phyloP scores from a whole-genome alignment of 805 yeast species.

The Candida arabinofermentans region DNA sequence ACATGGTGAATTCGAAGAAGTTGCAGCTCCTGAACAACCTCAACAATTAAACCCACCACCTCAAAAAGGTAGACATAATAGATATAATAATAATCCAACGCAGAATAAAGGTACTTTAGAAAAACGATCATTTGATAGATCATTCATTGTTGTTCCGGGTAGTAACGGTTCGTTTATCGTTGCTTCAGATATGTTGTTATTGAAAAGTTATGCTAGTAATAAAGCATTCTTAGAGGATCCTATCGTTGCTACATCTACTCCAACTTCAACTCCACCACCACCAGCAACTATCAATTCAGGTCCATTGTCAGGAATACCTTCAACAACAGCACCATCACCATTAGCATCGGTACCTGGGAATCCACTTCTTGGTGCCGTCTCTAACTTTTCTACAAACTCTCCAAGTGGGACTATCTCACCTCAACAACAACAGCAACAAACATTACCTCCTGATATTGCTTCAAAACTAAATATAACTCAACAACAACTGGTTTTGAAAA shows the following conservation, averaged over 20 bases:
- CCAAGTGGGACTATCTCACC: not conserved
- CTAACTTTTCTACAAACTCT: too few species aligned
- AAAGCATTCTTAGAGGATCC: constrained; percentile 47
- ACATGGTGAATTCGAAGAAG: constrained; percentile 84
- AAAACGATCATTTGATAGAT: constrained; percentile 80
- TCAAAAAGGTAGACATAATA: constrained; percentile 10
- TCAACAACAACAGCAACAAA: not conserved
- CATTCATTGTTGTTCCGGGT: constrained; percentile 69
- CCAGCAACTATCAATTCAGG: not conserved
- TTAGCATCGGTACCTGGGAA: not conserved
- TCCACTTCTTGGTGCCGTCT: too few species aligned
- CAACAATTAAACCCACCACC: too few species aligned
- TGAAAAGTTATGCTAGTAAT: constrained; percentile 55
- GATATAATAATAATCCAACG: constrained; percentile 21
- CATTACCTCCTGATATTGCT: constrained; percentile 51
- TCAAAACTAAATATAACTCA: constrained; percentile 50
- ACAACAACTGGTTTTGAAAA: constrained; percentile 57
- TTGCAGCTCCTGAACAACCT: constrained; percentile 44
- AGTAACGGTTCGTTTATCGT: constrained; percentile 69
- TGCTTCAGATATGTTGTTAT: constrained; percentile 76
- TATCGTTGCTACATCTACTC: constrained; percentile 14
- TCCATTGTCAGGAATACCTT: too few species aligned
- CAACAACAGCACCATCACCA: not conserved
- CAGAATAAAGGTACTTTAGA: constrained; percentile 34
- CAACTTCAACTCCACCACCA: constrained; percentile 11